Evolutionary conservation across 176 grass and related monocot genomes (phyloP).

Genomic region (Olyra latifolia): DNA sequence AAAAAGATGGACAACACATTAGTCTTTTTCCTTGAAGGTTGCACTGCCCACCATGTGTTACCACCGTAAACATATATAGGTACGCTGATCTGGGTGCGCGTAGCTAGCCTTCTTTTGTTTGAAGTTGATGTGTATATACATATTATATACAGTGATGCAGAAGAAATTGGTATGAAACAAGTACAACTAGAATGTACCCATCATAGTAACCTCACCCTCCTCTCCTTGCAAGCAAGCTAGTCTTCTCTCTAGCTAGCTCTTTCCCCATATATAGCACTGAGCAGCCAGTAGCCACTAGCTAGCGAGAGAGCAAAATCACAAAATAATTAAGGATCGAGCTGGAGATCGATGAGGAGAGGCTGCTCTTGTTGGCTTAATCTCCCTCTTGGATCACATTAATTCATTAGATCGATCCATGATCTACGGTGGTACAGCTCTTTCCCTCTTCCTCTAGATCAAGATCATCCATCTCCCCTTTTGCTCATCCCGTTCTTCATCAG

Average conservation of each 20-base stretch:
- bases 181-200: neutral
- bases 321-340: too few relatives aligned
- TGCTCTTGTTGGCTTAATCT: neutral
- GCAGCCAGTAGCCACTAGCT: neutral
- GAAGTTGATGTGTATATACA: neutral
- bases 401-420: neutral
- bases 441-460: neutral
- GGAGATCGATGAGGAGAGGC: neutral
- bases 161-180: neutral
- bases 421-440: neutral
- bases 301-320: neutral
- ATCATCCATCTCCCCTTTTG: neutral
- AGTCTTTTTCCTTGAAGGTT: neutral
- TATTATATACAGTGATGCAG: neutral
- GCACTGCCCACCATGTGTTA: neutral
- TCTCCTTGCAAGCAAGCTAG: neutral
- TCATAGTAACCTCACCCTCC: neutral
- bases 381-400: neutral
- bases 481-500: neutral
- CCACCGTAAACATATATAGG: neutral
- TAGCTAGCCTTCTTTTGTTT: neutral
- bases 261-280: conserved; percentile 10
- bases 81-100: neutral
- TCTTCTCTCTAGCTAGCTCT: neutral
- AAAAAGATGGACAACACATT: neutral